Evolutionary conservation across 148 eudicot species (phyloP).

Genomic region (Chenopodium formosanum): DNA sequence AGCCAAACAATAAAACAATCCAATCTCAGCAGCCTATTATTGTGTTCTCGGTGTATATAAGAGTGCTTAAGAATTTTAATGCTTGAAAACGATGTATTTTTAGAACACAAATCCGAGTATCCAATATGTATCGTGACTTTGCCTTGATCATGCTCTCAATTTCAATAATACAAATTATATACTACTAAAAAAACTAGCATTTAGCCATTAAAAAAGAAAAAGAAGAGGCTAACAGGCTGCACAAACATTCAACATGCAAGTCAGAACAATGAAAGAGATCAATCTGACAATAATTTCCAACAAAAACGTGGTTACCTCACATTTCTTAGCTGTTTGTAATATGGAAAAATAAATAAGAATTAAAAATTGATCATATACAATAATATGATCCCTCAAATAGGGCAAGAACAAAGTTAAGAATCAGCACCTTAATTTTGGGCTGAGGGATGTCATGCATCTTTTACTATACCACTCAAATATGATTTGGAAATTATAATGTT

Average conservation of each 20-base stretch:
- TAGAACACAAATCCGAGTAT: background rate
- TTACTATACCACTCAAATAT: conserved; percentile 26
- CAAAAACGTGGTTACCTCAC: conserved; percentile 26
- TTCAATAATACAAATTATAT: conserved; percentile 1
- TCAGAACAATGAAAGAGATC: conserved; percentile 2
- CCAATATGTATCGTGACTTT: background rate
- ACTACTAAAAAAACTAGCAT: no score
- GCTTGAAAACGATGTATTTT: background rate
- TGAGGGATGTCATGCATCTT: conserved; percentile 18
- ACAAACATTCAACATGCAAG: conserved; percentile 5
- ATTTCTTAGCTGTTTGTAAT: conserved; percentile 22
- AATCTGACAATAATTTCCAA: conserved; percentile 18
- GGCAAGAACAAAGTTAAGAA: background rate
- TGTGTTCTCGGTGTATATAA: no score
- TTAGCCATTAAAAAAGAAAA: background rate
- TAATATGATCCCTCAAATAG: conserved; percentile 15
- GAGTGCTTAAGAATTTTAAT: background rate
- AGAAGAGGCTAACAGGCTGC: background rate
- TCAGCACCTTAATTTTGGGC: background rate
- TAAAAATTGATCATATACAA: conserved; percentile 12
- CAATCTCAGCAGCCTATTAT: no score
- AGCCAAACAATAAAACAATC: no score
- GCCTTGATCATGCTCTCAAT: background rate
- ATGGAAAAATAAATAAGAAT: background rate
- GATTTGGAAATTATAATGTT: conserved; percentile 9